These are phyloP conservation scores for Sugiyamaella japonica DNA, from an alignment of 1,139 yeast genomes.

Conservation along the genomic window DNA sequence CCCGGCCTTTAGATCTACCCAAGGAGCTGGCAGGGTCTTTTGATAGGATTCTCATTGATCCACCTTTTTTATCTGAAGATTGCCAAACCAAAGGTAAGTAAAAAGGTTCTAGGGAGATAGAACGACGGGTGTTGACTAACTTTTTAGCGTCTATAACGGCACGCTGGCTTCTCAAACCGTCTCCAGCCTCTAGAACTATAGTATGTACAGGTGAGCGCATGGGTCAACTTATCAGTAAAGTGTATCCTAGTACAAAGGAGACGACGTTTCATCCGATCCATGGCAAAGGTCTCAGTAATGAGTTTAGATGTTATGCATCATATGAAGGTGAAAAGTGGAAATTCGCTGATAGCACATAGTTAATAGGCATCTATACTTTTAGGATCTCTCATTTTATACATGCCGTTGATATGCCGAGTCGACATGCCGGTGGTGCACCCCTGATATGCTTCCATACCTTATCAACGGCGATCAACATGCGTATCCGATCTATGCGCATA, in stretches of 20 bases:
- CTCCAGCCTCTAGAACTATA: conserved; percentile 50
- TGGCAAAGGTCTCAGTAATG: conserved; percentile 81
- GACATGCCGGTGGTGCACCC: no score
- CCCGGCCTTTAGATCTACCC: conserved; percentile 65
- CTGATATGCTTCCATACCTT: background rate
- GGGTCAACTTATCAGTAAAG: conserved; percentile 56
- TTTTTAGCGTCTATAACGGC: conserved; percentile 60
- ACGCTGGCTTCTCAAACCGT: conserved; percentile 50
- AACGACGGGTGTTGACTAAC: conserved; percentile 5
- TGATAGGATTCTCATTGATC: conserved; percentile 78
- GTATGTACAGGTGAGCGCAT: conserved; percentile 90
- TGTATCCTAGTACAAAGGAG: conserved; percentile 62
- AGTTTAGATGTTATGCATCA: conserved; percentile 80
- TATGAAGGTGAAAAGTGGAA: conserved; percentile 61
- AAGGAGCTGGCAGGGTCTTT: conserved; percentile 58
- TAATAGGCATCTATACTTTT: no score
- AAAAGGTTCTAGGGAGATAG: no score
- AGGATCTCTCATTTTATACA: no score
- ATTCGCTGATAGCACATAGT: conserved; percentile 28
- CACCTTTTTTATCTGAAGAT: conserved; percentile 79
- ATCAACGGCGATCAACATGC: background rate
- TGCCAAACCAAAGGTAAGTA: conserved; percentile 63
- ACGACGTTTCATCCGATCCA: conserved; percentile 79
- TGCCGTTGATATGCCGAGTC: no score
- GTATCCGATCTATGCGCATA: background rate